phyloP scores from a whole-genome alignment of 805 yeast genomes.

The Yamadazyma endophytica region DNA sequence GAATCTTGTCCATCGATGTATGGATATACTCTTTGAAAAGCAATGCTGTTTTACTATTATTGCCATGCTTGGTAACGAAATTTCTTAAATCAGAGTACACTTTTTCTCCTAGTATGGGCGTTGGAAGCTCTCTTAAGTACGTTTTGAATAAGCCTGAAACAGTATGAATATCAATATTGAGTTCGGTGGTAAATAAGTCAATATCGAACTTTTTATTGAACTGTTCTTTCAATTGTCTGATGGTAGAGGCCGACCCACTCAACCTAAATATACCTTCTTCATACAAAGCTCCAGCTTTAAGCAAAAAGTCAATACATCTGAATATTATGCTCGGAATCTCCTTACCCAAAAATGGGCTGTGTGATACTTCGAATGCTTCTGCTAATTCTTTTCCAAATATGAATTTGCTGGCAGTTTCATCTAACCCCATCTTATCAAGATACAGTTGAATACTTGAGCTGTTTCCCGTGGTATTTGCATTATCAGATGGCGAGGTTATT shows the following conservation, averaged over 20 bases:
- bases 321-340: slow-evolving; percentile 71
- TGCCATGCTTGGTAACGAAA: slow-evolving; percentile 13
- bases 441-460: slow-evolving; percentile 22
- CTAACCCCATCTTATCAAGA: slow-evolving; percentile 32
- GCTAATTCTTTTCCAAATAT: slow-evolving; percentile 66
- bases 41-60: slow-evolving; percentile 16
- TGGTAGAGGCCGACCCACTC: slow-evolving; percentile 81
- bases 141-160: slow-evolving; percentile 82
- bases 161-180: slow-evolving; percentile 72
- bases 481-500: slow-evolving; percentile 1
- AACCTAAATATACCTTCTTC: slow-evolving; percentile 91
- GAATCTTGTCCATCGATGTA: slow-evolving; percentile 45
- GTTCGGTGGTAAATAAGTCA: slow-evolving; percentile 48
- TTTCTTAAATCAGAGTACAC: slow-evolving; percentile 25
- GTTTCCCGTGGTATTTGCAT: slow-evolving; percentile 1
- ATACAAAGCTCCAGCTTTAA: slow-evolving; percentile 62
- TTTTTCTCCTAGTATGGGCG: slow-evolving; percentile 60
- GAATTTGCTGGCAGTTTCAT: slow-evolving; percentile 29
- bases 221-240: slow-evolving; percentile 60
- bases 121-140: slow-evolving; percentile 74
- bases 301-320: slow-evolving; percentile 68
- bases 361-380: slow-evolving; percentile 50
- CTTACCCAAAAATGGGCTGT: slow-evolving; percentile 40
- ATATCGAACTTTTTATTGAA: slow-evolving; percentile 69
- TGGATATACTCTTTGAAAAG: slow-evolving; percentile 30